phyloP scores from a whole-genome alignment of 805 yeast genomes.

The Zygoascus biomembranicola region DNA sequence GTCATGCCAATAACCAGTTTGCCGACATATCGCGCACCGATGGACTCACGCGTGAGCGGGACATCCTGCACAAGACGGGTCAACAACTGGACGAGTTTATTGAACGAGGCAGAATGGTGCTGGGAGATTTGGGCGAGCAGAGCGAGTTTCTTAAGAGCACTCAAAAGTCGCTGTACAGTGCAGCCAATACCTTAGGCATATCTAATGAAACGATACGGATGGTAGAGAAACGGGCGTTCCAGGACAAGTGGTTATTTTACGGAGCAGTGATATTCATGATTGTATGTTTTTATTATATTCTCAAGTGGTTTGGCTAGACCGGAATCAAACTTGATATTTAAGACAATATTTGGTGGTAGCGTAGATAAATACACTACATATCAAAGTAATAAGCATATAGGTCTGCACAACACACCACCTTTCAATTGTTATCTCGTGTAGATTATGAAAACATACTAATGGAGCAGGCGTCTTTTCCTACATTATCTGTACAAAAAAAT shows the following conservation, averaged over 20 bases:
- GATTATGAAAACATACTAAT: too few relatives aligned
- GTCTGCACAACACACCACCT: too few relatives aligned
- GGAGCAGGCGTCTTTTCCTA: too few relatives aligned
- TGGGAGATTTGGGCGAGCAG: slow-evolving; percentile 81
- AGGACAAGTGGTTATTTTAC: slow-evolving; percentile 84
- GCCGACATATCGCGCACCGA: slow-evolving; percentile 36
- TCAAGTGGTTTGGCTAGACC: slow-evolving; percentile 41
- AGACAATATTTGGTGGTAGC: too few relatives aligned
- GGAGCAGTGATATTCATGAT: slow-evolving; percentile 58
- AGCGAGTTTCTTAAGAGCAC: slow-evolving; percentile 60
- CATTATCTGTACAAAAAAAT: too few relatives aligned
- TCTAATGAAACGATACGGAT: slow-evolving; percentile 74
- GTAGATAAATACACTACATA: too few relatives aligned
- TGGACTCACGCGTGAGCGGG: slow-evolving; percentile 63
- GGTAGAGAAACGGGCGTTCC: slow-evolving; percentile 72
- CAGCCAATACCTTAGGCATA: slow-evolving; percentile 76
- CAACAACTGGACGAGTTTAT: slow-evolving; percentile 81
- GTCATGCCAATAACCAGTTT: neutral
- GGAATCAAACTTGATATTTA: neutral
- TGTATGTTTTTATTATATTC: slow-evolving; percentile 56
- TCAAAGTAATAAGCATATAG: too few relatives aligned
- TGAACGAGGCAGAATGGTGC: slow-evolving; percentile 80
- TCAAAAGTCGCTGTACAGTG: slow-evolving; percentile 54
- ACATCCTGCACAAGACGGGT: slow-evolving; percentile 52
- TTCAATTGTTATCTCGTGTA: too few relatives aligned